Conservation (phyloP, 2,329 filamentous ascomycete genomes). For the Xylaria sp. region DNA sequence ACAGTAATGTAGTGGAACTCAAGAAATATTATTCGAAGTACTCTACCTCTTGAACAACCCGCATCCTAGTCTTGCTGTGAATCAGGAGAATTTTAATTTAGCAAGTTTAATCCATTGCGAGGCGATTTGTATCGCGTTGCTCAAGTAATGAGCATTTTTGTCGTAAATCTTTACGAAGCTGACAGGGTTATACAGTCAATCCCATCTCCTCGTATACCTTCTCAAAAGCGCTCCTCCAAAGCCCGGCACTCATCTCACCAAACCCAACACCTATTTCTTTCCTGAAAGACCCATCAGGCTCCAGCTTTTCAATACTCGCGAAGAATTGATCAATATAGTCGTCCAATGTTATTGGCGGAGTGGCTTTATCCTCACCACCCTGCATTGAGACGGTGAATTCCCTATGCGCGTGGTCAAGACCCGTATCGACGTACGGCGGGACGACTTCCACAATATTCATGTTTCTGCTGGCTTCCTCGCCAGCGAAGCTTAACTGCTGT, state of each 20-base stretch:
- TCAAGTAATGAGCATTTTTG: too few species aligned
- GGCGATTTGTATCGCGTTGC: too few species aligned
- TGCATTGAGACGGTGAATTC: conserved; percentile 37
- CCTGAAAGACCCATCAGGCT: conserved; percentile 32
- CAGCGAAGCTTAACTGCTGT: conserved; percentile 40
- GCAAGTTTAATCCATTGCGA: too few species aligned
- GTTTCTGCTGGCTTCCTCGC: conserved; percentile 36
- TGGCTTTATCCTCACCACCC: conserved; percentile 42
- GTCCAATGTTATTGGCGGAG: conserved; percentile 47
- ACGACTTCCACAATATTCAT: conserved; percentile 51
- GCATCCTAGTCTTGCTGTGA: too few species aligned
- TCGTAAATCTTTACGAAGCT: not conserved
- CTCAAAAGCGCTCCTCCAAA: not conserved
- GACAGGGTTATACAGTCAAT: not conserved
- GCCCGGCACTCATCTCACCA: conserved; percentile 28
- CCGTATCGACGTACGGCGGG: conserved; percentile 52
- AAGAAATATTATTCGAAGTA: too few species aligned
- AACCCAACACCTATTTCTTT: conserved; percentile 49
- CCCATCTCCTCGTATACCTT: conserved; percentile 8
- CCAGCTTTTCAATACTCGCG: conserved; percentile 41
- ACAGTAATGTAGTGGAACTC: too few species aligned
- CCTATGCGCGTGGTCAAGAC: conserved; percentile 46
- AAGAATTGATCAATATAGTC: conserved; percentile 50
- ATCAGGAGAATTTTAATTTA: too few species aligned
- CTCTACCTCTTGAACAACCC: too few species aligned